Conservation (phyloP, 2,329 filamentous ascomycete species). For the Leptographium radiaticola region DNA sequence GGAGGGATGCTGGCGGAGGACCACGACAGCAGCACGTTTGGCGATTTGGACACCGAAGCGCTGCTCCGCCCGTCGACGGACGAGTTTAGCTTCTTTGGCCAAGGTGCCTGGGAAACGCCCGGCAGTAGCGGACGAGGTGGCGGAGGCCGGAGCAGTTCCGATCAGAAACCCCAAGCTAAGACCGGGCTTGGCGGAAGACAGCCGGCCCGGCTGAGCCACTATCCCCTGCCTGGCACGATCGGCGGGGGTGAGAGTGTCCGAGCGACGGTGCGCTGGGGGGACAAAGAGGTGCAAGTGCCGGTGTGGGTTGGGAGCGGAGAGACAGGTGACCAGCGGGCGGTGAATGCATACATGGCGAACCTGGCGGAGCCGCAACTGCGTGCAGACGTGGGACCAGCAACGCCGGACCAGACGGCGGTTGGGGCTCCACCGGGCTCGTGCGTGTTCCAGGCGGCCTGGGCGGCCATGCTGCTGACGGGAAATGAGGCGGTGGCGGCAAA, state of each 20-base stretch:
- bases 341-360: constrained; percentile 35
- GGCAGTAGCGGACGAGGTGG: background rate
- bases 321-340: constrained; percentile 21
- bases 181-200: background rate
- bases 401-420: constrained; percentile 33
- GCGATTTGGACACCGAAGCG: constrained; percentile 27
- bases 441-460: constrained; percentile 40
- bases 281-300: constrained; percentile 2
- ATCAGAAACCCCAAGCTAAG: too few relatives aligned
- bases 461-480: constrained; percentile 27
- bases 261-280: constrained; percentile 16
- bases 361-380: constrained; percentile 21
- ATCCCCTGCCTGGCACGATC: constrained; percentile 3
- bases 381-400: constrained; percentile 28
- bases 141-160: background rate
- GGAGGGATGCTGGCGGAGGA: constrained; percentile 21
- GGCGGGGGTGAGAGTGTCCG: constrained; percentile 12
- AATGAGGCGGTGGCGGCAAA: constrained; percentile 6
- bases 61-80: constrained; percentile 25
- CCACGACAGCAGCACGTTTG: constrained; percentile 15
- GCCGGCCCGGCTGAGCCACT: constrained; percentile 4
- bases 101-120: constrained; percentile 15
- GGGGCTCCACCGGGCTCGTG: constrained; percentile 32
- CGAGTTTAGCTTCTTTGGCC: constrained; percentile 34
- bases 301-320: constrained; percentile 31